Conservation (phyloP, 768 basidiomycete genomes). For the Boletus fagicola region DNA sequence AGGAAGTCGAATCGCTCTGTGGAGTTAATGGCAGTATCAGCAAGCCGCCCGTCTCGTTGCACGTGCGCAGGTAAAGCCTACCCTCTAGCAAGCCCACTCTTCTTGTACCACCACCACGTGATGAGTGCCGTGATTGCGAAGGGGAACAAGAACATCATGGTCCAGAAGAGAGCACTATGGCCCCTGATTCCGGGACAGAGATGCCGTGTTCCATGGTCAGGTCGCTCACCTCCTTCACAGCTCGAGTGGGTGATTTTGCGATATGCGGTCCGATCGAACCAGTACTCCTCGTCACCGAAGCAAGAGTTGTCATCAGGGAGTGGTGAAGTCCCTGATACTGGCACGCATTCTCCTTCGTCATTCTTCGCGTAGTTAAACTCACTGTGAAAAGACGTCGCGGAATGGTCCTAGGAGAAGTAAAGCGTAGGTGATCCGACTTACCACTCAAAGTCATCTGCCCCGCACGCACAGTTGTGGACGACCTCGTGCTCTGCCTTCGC, state of each 20-base stretch:
- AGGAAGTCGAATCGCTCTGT: constrained; percentile 76
- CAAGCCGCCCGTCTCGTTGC: neutral
- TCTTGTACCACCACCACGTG: constrained; percentile 79
- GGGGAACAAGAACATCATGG: constrained; percentile 70
- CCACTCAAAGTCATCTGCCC: constrained; percentile 89
- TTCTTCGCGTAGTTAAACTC: constrained; percentile 91
- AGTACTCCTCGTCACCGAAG: constrained; percentile 62
- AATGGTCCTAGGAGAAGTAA: neutral
- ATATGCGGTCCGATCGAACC: constrained; percentile 93
- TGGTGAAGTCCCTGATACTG: constrained; percentile 66
- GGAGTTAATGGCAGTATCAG: constrained; percentile 5
- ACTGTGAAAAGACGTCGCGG: constrained; percentile 38
- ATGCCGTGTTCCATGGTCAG: constrained; percentile 73
- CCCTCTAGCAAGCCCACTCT: constrained; percentile 74
- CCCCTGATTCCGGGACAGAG: constrained; percentile 78
- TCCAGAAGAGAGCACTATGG: constrained; percentile 82
- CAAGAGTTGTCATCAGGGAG: constrained; percentile 64
- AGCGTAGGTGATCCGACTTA: constrained; percentile 35
- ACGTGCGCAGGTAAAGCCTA: constrained; percentile 37
- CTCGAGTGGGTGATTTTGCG: constrained; percentile 87
- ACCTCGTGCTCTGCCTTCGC: constrained; percentile 51
- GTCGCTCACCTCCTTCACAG: constrained; percentile 79
- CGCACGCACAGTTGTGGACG: constrained; percentile 73
- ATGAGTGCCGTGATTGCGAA: constrained; percentile 73
- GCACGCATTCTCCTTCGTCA: constrained; percentile 67